phyloP scores from a whole-genome alignment of 1,139 yeast species.

The Arxiozyma telluris region DNA sequence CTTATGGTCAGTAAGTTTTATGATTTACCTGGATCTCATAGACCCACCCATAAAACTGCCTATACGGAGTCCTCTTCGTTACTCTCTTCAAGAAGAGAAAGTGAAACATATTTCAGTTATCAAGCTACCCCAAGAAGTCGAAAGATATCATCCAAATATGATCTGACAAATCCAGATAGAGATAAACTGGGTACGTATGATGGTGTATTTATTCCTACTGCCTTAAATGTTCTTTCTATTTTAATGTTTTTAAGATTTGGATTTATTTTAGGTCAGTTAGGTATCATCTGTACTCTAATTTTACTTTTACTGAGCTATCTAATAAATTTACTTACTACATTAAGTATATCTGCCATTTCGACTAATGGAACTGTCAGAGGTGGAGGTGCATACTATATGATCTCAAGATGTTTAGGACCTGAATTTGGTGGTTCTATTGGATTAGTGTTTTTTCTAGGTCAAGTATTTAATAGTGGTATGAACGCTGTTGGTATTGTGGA shows the following conservation, averaged over 20 bases:
- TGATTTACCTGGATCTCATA: conserved; percentile 31
- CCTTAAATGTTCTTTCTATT: conserved; percentile 67
- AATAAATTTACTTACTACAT: conserved; percentile 58
- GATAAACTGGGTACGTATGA: conserved; percentile 59
- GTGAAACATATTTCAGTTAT: conserved; percentile 24
- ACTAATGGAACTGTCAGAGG: conserved; percentile 79
- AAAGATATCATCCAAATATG: conserved; percentile 27
- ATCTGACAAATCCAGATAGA: conserved; percentile 28
- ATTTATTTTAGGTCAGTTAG: conserved; percentile 71
- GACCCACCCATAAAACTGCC: conserved; percentile 12
- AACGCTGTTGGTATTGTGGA: conserved; percentile 76
- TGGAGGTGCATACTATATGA: conserved; percentile 81
- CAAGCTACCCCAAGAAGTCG: conserved; percentile 22
- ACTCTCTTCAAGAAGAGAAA: conserved; percentile 12
- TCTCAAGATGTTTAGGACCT: conserved; percentile 69
- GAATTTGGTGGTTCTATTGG: conserved; percentile 84
- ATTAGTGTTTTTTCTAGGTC: conserved; percentile 66
- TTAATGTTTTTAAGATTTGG: conserved; percentile 77
- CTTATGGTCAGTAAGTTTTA: conserved; percentile 24
- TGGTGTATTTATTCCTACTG: conserved; percentile 73
- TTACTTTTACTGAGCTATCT: conserved; percentile 52
- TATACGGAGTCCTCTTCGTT: conserved; percentile 22
- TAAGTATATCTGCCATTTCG: conserved; percentile 69
- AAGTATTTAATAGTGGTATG: conserved; percentile 63
- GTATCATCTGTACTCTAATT: conserved; percentile 52